phyloP scores from a whole-genome alignment of 2,329 filamentous ascomycete genomes.

The Chaetomium sp. region DNA sequence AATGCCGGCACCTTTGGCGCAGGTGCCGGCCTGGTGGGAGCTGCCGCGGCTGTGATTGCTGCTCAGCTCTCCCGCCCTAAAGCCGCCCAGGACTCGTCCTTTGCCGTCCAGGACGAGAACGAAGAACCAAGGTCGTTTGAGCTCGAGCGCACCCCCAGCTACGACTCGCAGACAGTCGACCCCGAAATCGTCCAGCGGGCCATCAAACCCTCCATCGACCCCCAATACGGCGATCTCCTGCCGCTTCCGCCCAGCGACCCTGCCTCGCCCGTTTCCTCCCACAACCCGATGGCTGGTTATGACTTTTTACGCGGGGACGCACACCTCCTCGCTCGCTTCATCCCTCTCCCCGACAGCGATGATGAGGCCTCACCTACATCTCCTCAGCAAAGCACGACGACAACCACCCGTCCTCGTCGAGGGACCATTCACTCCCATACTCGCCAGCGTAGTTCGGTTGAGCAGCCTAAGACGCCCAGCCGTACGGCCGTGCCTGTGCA shows the following conservation, averaged over 20 bases:
- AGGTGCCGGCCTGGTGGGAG: slow-evolving; percentile 58
- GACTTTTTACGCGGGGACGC: slow-evolving; percentile 25
- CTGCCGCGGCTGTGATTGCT: slow-evolving; percentile 35
- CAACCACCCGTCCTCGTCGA: slow-evolving; percentile 32
- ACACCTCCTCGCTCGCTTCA: slow-evolving; percentile 35
- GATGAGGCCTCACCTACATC: slow-evolving; percentile 45
- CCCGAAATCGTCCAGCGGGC: slow-evolving; percentile 52
- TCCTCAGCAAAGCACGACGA: slow-evolving; percentile 17
- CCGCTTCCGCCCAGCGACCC: slow-evolving; percentile 56
- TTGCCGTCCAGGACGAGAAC: slow-evolving; percentile 19
- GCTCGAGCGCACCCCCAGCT: slow-evolving; percentile 21
- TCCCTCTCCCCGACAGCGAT: slow-evolving; percentile 50
- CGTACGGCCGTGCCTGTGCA: slow-evolving; percentile 53
- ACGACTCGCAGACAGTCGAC: slow-evolving; percentile 39
- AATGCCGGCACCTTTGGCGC: slow-evolving; percentile 63
- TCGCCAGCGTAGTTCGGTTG: slow-evolving; percentile 44
- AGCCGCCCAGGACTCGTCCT: slow-evolving; percentile 32
- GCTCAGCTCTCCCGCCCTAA: slow-evolving; percentile 21
- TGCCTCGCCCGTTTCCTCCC: slow-evolving; percentile 37
- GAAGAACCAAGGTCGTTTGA: slow-evolving; percentile 7
- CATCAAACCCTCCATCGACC: slow-evolving; percentile 61
- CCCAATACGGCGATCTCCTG: slow-evolving; percentile 58
- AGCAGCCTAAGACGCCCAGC: slow-evolving; percentile 47
- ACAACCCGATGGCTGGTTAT: no score
- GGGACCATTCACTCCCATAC: slow-evolving; percentile 28